Evolutionary conservation across 352 stramenopile genomes (phyloP), one percentile per base, ranked within the genome.

Genomic region (Phytopythium delawarense): DNA sequence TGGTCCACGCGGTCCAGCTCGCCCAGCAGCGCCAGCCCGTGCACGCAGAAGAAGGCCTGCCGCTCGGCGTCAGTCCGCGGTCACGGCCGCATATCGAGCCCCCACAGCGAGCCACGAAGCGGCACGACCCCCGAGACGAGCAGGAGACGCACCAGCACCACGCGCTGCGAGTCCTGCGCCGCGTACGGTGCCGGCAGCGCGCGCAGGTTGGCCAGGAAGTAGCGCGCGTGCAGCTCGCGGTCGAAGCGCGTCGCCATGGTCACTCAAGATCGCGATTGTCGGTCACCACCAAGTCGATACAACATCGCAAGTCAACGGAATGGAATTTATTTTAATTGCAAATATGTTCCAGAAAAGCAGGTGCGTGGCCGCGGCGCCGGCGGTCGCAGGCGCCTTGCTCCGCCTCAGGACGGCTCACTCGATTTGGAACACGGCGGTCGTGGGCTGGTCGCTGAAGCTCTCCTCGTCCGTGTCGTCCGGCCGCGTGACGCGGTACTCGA

Each of bases 11-110:
- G 82, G 53, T 94, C 69, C 4, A 96, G 65, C 61, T 92, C 84
- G 7, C 71, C 81, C 42, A 96, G 77, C 62, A 96, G 58, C 20
- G 86, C 86, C 50, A 96, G 76, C 4, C 87, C 87, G 48, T 94
- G 84, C 28, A 96, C 64, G 40, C 87, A 94, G 63, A 96, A 96
- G 75, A 91, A 96, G 32, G 84, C 82, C 78, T 87, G 54, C 9
- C 35, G 12, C 35, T 2, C 35, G 35, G 12, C 35, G 35, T 40
- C 35, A 40, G 35, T 40, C 35, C 35, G 35, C 35, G 0, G 28
- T 32, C 5, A 32, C 25, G 2, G 16, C n/a, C 16, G 13, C 28
- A 18, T 42, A 30, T 4, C 25, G 25, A 30, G 25, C 25, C 25
- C 1, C 25, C 25, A 30, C 30, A 34, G 35, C 11, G 11, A 5